Evolutionary conservation across 2,329 filamentous ascomycete species (phyloP), one percentile per base, ranked within the genome.

Genomic region (Madurella mycetomatis): DNA sequence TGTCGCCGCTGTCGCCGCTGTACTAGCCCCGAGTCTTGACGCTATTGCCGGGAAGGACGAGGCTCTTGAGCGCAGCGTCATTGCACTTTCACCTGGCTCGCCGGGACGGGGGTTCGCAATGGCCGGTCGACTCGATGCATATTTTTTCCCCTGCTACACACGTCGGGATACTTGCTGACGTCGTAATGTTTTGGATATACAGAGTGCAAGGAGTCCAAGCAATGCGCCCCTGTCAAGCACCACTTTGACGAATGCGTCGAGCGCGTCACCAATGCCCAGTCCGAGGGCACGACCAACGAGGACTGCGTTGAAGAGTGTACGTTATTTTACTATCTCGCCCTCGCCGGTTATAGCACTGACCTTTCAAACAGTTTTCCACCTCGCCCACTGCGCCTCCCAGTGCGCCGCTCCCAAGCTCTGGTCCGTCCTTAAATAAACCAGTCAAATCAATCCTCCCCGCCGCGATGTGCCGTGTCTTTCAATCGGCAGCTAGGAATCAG

Each of bases 231-330:
- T 56, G 83, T 84, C 70, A 99, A 97, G 85, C 92, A 97, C 82
- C 94, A 99, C 83, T 97, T 88, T 73, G 92, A 97, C 64, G 90
- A 96, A 78, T 99, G 94, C 74, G 91, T 92, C 66, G 92, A 96
- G 83, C 91, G 94, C 67, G 94, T 99, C 65, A 90, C 85, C 58
- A 69, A 69, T 56, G 72, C 75, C 63, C 67, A 79, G 66, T 83
- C 87, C 65, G 82, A 86, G 62, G 84, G 87, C 66, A 86, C 79
- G 53, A 78, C 86, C 66, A 85, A 88, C 68, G 94, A 99, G 83
- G 92, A 97, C 79, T 99, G 94, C 69, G 90, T 97, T 64, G 94
- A 99, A 81, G 94, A 99, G 81, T 99, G 94, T 97, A 87, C 76
- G 92, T 66, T 66, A 15, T 50, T 41, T 13, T 4, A 5, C n/a